Percentiles rank a stretch among this genome's conserved stretches.
phyloP scores from a whole-genome alignment of 31 red algal genomes.

The Asparagopsis taxiformis region DNA sequence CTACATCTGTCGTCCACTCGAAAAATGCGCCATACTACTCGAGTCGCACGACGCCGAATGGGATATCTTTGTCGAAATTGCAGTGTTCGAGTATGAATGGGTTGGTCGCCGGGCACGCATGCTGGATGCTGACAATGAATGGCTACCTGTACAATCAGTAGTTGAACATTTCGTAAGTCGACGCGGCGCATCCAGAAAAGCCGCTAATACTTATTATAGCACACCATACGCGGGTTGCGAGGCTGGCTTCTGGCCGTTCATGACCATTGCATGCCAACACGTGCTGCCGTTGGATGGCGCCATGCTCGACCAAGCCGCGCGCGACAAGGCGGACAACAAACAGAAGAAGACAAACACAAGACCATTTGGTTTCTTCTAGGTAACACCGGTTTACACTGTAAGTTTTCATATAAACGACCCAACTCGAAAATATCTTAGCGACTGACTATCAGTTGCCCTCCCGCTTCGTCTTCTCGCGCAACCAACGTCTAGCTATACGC shows the following conservation, averaged over 20 bases:
- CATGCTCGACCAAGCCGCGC: neutral
- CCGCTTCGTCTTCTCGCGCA: too few relatives aligned
- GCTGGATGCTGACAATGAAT: slow-evolving; percentile 14
- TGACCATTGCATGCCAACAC: slow-evolving; percentile 33
- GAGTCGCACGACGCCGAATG: slow-evolving; percentile 26
- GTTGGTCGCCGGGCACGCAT: slow-evolving; percentile 18
- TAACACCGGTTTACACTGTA: neutral
- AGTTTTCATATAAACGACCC: neutral
- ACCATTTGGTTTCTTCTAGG: slow-evolving; percentile 44
- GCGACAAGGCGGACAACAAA: slow-evolving; percentile 38
- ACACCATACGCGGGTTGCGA: slow-evolving; percentile 53
- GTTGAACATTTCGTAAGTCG: slow-evolving; percentile 23
- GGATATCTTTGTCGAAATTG: slow-evolving; percentile 66
- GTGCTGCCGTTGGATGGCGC: slow-evolving; percentile 20
- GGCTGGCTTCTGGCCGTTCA: slow-evolving; percentile 74
- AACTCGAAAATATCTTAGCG: neutral
- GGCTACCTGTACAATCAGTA: slow-evolving; percentile 25
- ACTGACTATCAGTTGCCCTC: too few relatives aligned
- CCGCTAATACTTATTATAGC: slow-evolving; percentile 29
- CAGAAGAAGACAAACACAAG: slow-evolving; percentile 4
- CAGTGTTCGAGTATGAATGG: slow-evolving; percentile 76
- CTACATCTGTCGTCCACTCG: slow-evolving; percentile 58
- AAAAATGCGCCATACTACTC: slow-evolving; percentile 45
- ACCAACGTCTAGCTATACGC: too few relatives aligned
- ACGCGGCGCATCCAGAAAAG: slow-evolving; percentile 12